Base-by-base conservation (phyloP, 148 eudicot genomes). In the Silene uniflora region DNA sequence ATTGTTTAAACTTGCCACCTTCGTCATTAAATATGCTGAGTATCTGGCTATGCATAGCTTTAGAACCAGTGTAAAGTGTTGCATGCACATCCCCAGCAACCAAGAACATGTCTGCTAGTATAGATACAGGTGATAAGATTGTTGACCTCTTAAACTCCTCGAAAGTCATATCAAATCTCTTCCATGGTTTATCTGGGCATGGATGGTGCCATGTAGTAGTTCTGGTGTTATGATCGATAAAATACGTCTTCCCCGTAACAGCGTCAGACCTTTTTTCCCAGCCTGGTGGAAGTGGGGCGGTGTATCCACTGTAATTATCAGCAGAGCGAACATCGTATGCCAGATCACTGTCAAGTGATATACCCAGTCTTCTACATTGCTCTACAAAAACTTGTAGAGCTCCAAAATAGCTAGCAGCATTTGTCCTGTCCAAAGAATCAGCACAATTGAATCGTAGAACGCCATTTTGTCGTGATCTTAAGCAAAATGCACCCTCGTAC, bases 11-110 rank as follows among this genome's bases (percentile, higher is more conserved):
- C 80, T 91, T 94, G 55, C 98, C 91, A 60, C 92, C 89, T 81
- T 94, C 97, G 65, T 94, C 97, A 65, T 72, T 94, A 73, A 94
- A 94, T 81, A 94, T 94, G 85, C 79, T 91, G 66, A 94, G 89
- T 85, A 94, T 94, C 83, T 94, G 98, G 87, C 98, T 94, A 76
- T 94, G 98, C 98, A 94, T 94, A 67, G 98, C 98, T 87, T 90
- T 94, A 67, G 98, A 94, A 63, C 98, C 98, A 80, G 98, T 94
- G 81, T 94, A 94, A 64, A 94, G 83, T 10, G 98, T 94, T 54
- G 98, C 98, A 81, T 94, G 98, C 77, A 92, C 87, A 84, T 94
- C 98, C 32, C 98, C 98, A 75, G 98, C 97, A 79, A 81, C 79
- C 63, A 94, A 78, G 82, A 94, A 94, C 73, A 94, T 81, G 74